Evolutionary conservation across 78 protist genomes (phyloP).

Genomic region (Andalucia godoyi): DNA sequence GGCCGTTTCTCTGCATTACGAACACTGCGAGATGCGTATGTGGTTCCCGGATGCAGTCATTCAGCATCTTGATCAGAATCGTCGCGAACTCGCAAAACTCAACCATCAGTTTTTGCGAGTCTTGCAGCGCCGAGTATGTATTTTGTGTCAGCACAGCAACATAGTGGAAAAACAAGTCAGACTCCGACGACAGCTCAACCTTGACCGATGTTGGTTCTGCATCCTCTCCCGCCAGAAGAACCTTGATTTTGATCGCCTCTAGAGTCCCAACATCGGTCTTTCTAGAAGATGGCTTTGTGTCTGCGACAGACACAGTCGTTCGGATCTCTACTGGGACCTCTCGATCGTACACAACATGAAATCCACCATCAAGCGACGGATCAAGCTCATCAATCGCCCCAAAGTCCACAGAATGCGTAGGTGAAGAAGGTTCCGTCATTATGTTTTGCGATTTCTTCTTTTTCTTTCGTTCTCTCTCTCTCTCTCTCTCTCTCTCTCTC

Average conservation of each 20-base stretch:
- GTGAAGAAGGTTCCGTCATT: too few species aligned
- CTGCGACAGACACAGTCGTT: background rate
- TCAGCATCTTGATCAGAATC: slow-evolving; percentile 2
- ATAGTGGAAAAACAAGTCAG: slow-evolving; percentile 26
- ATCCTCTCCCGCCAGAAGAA: slow-evolving; percentile 6
- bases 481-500: too few species aligned
- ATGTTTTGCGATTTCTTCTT: too few species aligned
- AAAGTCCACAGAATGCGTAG: too few species aligned
- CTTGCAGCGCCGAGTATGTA: background rate
- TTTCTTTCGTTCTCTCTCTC: too few species aligned
- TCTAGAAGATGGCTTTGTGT: background rate
- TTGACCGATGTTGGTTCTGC: background rate
- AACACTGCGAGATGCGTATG: slow-evolving; percentile 1
- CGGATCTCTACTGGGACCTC: slow-evolving; percentile 7
- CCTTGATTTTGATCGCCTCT: slow-evolving; percentile 17
- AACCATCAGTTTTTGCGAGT: slow-evolving; percentile 19
- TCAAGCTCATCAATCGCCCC: slow-evolving; percentile 11
- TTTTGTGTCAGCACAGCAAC: background rate
- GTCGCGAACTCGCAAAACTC: background rate
- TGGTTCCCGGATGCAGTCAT: slow-evolving; percentile 9
- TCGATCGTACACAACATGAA: background rate
- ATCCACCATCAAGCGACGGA: slow-evolving; percentile 12
- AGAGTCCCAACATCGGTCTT: slow-evolving; percentile 6
- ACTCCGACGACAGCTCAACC: slow-evolving; percentile 15
- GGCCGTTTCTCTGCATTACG: background rate